These are phyloP conservation scores for Ophiorrhiza pumila DNA, from an alignment of 257 asterid genomes.

Conservation along the genomic window DNA sequence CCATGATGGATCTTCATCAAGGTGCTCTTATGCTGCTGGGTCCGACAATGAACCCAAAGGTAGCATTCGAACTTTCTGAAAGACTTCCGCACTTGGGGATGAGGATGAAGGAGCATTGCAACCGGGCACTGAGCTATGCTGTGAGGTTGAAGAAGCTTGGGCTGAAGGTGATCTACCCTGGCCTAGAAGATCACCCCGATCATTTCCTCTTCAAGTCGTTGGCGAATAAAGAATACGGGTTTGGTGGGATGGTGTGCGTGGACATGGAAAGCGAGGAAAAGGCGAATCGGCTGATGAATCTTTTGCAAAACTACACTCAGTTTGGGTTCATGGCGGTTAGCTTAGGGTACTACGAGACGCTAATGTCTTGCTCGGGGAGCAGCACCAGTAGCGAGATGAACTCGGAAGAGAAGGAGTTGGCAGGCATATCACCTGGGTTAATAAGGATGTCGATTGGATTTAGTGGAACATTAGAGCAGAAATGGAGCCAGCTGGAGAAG, in stretches of 20 bases:
- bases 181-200: slow-evolving; percentile 74
- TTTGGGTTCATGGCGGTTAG: slow-evolving; percentile 95
- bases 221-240: slow-evolving; percentile 66
- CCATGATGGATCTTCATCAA: slow-evolving; percentile 94
- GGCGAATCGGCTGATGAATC: slow-evolving; percentile 71
- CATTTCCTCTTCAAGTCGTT: slow-evolving; percentile 55
- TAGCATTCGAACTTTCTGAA: slow-evolving; percentile 79
- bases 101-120: slow-evolving; percentile 87
- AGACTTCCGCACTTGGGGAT: slow-evolving; percentile 78
- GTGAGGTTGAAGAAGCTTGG: slow-evolving; percentile 68
- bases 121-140: slow-evolving; percentile 61
- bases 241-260: slow-evolving; percentile 71
- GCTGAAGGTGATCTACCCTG: slow-evolving; percentile 75
- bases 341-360: slow-evolving; percentile 85
- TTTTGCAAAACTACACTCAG: slow-evolving; percentile 62
- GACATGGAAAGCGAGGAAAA: slow-evolving; percentile 88
- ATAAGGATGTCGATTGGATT: slow-evolving; percentile 85
- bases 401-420: slow-evolving; percentile 59
- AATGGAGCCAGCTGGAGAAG: slow-evolving; percentile 85
- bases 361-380: slow-evolving; percentile 94
- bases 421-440: slow-evolving; percentile 85
- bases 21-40: slow-evolving; percentile 88
- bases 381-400: slow-evolving; percentile 92
- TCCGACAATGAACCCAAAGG: slow-evolving; percentile 93
- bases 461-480: slow-evolving; percentile 77